A percentile compares a stretch with the other conserved stretches of the same genome.
Conservation (phyloP, 345 rosid species). For the Acer negundo region DNA sequence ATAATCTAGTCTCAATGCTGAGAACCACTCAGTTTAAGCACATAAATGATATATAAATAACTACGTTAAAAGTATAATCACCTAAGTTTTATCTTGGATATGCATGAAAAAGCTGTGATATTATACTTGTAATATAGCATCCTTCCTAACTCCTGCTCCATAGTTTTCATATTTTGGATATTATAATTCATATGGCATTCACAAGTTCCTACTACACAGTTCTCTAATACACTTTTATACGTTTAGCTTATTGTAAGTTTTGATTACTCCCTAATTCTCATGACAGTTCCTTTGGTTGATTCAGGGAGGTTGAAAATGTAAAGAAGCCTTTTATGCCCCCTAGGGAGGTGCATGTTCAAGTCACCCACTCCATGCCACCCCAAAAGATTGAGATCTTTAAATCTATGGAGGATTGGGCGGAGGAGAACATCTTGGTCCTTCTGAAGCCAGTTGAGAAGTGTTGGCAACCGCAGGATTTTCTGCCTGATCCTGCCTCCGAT, state of each 20-base stretch:
- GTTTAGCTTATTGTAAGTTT: slow-evolving; percentile 4
- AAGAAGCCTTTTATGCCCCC: slow-evolving; percentile 86
- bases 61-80: background rate
- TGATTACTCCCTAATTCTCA: background rate
- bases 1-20: background rate
- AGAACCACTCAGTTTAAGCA: background rate
- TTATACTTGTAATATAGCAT: background rate
- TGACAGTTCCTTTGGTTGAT: slow-evolving; percentile 14
- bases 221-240: background rate
- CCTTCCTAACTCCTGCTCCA: background rate
- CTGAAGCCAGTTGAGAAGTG: slow-evolving; percentile 91
- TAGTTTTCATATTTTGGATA: background rate
- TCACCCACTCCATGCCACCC: slow-evolving; percentile 87
- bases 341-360: slow-evolving; percentile 78
- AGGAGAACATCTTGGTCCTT: slow-evolving; percentile 58
- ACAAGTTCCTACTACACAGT: background rate
- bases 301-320: slow-evolving; percentile 69
- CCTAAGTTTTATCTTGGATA: background rate
- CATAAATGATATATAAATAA: background rate
- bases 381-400: slow-evolving; percentile 89
- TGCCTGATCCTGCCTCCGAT: slow-evolving; percentile 81
- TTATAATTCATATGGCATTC: background rate
- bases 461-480: slow-evolving; percentile 94
- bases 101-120: background rate
- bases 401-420: slow-evolving; percentile 90